Conservation (phyloP, 2,329 filamentous ascomycete species). For the Cadophora sp. region DNA sequence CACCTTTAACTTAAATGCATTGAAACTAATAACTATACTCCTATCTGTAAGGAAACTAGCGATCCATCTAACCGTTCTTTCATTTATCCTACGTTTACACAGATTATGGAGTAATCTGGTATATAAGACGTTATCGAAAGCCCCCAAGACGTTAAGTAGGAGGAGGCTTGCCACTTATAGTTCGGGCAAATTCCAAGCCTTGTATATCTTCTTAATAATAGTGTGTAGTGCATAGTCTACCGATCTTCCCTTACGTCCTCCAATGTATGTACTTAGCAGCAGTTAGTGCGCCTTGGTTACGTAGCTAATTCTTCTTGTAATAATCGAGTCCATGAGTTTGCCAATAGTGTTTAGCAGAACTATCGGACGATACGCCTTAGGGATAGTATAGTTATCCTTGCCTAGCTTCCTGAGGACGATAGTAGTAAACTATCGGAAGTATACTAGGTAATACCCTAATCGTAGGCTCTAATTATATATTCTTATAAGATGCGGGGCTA, state of each 20-base stretch:
- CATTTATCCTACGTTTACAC: conserved; percentile 29
- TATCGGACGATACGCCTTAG: conserved; percentile 23
- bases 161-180: conserved; percentile 42
- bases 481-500: conserved; percentile 25
- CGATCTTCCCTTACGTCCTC: conserved; percentile 37
- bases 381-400: conserved; percentile 26
- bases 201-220: conserved; percentile 40
- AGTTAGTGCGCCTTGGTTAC: conserved; percentile 18
- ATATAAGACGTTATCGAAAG: conserved; percentile 42
- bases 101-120: conserved; percentile 39
- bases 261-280: conserved; percentile 40
- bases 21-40: conserved; percentile 32
- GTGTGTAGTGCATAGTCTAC: conserved; percentile 41
- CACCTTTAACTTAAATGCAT: conserved; percentile 26
- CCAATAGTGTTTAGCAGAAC: conserved; percentile 29
- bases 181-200: conserved; percentile 32
- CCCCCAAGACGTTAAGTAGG: conserved; percentile 42
- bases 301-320: conserved; percentile 23
- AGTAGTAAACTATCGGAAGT: conserved; percentile 28
- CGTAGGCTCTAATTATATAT: conserved; percentile 32
- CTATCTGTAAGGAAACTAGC: conserved; percentile 34
- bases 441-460: conserved; percentile 24
- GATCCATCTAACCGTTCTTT: conserved; percentile 34
- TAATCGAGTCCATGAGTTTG: conserved; percentile 23
- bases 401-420: conserved; percentile 13